Evolutionary conservation across 345 rosid species (phyloP), one percentile per base, ranked within the genome.

Genomic region (Theobroma cacao): DNA sequence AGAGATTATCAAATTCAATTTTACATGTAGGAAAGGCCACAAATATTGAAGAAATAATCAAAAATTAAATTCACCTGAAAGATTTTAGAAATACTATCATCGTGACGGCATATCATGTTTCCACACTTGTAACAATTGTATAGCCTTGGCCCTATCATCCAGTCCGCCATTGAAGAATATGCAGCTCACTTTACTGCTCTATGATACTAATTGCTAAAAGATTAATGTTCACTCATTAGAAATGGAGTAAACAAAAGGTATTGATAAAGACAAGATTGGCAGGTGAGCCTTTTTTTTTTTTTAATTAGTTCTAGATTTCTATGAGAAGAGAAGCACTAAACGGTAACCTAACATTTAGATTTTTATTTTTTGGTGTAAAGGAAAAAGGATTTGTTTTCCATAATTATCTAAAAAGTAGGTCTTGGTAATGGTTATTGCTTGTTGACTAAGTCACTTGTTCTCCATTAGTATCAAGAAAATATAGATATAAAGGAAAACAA

Each of bases 101-200:
- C 86, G 17, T 86, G 91, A 18, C 86, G 68, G 12, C 85, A 82
- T 10, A 86, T 80, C 9, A 24, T 73, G 72, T 84, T 88, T 48
- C 84, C 68, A 78, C 91, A 86, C 75, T 72, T 86, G 65, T 52
- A 82, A 78, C 91, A 88, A 74, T 87, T 66, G 76, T 86, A 88
- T n/a, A 78, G 28, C 59, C 86, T 74, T 34, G 76, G 77, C 48
- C 78, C 84, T n/a, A 60, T 65, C 61, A 79, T 7, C 45, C 45
- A 52, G 59, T 84, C 83, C 48, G 74, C 85, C 87, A 86, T 86
- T 78, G 56, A 74, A 24, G 72, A 58, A 34, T 43, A 14, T 8
- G 33, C 3, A 33, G 30, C 38, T 36, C 38, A 36, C 3, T 2
- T 5, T 36, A 36, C 38, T 2, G 38, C n/a, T n/a, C n/a, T n/a